Conservation (phyloP, 371 early-diverging fungal genomes). For the Thermomucor indicae-seudaticae region DNA sequence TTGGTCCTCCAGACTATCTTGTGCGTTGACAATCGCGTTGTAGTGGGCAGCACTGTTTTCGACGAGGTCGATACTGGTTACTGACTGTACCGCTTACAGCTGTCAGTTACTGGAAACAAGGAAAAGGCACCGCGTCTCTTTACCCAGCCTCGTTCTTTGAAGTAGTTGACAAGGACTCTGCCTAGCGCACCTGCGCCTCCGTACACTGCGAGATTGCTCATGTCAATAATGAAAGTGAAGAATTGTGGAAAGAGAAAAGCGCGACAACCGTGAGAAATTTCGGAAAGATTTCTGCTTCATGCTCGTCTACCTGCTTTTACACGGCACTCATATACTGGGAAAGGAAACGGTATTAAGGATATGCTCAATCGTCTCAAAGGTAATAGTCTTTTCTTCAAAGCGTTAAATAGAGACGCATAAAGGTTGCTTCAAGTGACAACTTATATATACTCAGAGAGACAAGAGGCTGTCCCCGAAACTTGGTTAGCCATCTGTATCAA, state of each 20-base stretch:
- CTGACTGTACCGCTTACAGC: slow-evolving; percentile 53
- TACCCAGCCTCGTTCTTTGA: slow-evolving; percentile 76
- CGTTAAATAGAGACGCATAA: too few relatives aligned
- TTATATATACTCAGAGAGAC: too few relatives aligned
- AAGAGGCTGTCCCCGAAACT: too few relatives aligned
- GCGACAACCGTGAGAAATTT: background rate
- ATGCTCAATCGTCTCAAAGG: too few relatives aligned
- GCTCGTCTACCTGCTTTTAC: too few relatives aligned
- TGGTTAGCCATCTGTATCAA: too few relatives aligned
- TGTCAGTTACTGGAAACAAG: too few relatives aligned
- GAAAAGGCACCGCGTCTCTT: slow-evolving; percentile 3
- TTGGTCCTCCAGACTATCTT: slow-evolving; percentile 53
- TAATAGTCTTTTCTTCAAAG: too few relatives aligned
- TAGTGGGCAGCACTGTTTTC: slow-evolving; percentile 70
- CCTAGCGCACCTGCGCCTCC: slow-evolving; percentile 95
- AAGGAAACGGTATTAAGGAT: too few relatives aligned
- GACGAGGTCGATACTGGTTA: slow-evolving; percentile 75
- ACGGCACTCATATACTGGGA: too few relatives aligned
- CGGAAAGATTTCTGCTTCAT: too few relatives aligned
- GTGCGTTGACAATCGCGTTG: slow-evolving; percentile 57
- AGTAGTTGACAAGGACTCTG: slow-evolving; percentile 63
- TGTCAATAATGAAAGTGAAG: slow-evolving; percentile 9
- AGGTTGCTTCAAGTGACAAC: too few relatives aligned
- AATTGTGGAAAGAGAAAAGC: slow-evolving; percentile 4
- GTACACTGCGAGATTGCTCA: slow-evolving; percentile 74